Evolutionary conservation across 306 rosid genomes (phyloP).

Genomic region (Oxytropis ochrocephala): DNA sequence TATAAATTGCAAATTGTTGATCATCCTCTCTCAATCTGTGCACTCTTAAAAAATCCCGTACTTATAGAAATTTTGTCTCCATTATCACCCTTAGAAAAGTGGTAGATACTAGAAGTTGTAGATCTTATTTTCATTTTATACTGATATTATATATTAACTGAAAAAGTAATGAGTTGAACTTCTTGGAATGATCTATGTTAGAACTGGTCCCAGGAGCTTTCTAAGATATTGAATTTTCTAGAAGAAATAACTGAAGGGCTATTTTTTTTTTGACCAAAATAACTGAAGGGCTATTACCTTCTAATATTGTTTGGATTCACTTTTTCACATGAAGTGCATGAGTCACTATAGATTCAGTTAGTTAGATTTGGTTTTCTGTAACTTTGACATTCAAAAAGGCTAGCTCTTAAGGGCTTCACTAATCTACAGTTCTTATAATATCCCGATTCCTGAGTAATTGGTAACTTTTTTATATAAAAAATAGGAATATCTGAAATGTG

Average conservation of each 20-base stretch:
- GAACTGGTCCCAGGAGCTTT: not conserved
- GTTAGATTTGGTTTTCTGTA: not conserved
- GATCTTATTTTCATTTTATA: constrained; percentile 3
- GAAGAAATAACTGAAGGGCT: not conserved
- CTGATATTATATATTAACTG: not conserved
- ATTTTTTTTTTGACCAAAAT: no score
- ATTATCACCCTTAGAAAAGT: not conserved
- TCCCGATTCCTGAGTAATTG: not conserved
- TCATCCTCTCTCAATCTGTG: constrained; percentile 1
- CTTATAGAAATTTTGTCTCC: not conserved
- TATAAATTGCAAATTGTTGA: not conserved
- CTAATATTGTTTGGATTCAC: constrained; percentile 1
- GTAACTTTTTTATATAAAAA: not conserved
- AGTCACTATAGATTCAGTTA: constrained; percentile 2
- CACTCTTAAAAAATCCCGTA: not conserved
- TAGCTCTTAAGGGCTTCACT: not conserved
- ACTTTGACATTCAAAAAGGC: not conserved
- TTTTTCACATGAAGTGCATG: not conserved
- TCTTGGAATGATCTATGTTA: constrained; percentile 12
- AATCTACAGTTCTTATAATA: not conserved
- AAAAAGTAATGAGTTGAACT: not conserved
- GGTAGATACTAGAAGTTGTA: constrained; percentile 1
- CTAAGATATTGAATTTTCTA: not conserved
- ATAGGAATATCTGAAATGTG: not conserved
- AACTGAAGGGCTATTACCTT: no score